Evolutionary conservation across 2,329 filamentous ascomycete genomes (phyloP), one percentile per base, ranked within the genome.

Genomic region (Fusarium ambrosium): DNA sequence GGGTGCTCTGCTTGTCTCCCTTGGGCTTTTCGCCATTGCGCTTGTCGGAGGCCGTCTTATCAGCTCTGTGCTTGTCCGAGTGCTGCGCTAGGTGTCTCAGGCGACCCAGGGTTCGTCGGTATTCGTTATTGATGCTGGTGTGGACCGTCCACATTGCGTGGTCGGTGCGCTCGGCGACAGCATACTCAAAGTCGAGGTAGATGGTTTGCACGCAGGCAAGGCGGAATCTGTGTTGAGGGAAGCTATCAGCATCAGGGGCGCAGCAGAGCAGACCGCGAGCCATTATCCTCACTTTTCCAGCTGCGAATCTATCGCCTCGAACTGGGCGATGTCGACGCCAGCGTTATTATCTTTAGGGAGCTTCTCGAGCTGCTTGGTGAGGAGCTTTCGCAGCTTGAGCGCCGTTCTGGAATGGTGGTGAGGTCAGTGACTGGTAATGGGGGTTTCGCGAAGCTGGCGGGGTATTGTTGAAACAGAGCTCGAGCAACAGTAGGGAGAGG

Each of bases 131-230:
- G 81, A 97, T 91, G 77, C 90, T 89, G 71, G 90, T 89, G 83
- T 98, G 96, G 63, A 91, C 89, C 70, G 91, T 87, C 96, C 96
- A 98, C 56, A 98, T 89, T 70, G 87, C 88, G 68, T 86, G 83
- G 82, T 98, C 95, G 62, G 93, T 88, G 66, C 91, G 88, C 72
- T 91, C 88, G 72, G 86, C 85, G 70, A 86, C 87, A 61, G 92
- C 91, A 84, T 89, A 91, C 73, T 90, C 86, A 79, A 94, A 91
- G 82, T 97, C 92, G 80, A 89, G 85, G 80, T 95, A 93, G 69
- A 96, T 91, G 66, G 91, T 89, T 74, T 89, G 88, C 80, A 95
- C 91, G 81, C 92, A 95, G 69, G 90, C 88, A 60, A 91, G 85
- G 75, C 94, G 94, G 82, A 93, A 92, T 76, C 92, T 94, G 79